Conservation (phyloP, 768 basidiomycete species). For the Naganishia randhawae region DNA sequence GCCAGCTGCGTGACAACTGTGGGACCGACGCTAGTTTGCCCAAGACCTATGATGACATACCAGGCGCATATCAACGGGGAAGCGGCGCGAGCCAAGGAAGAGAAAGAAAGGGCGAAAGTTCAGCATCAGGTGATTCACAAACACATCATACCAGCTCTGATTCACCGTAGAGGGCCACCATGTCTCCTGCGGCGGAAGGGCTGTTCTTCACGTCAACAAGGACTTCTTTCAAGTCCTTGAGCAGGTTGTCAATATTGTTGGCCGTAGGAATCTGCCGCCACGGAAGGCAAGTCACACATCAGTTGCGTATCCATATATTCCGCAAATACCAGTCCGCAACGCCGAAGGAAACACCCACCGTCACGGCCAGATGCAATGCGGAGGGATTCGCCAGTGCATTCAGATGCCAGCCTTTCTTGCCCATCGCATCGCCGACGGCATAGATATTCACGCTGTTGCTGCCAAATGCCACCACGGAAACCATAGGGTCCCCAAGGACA, state of each 20-base stretch:
- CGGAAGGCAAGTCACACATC: background rate
- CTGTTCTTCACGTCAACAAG: constrained; percentile 65
- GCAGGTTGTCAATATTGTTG: constrained; percentile 67
- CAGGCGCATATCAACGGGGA: constrained; percentile 13
- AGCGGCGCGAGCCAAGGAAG: background rate
- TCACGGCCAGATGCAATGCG: constrained; percentile 89
- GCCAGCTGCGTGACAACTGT: constrained; percentile 73
- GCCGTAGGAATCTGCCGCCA: constrained; percentile 71
- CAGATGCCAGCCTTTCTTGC: constrained; percentile 81
- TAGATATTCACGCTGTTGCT: constrained; percentile 67
- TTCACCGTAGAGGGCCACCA: constrained; percentile 86
- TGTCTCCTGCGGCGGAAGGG: constrained; percentile 64
- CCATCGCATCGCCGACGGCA: constrained; percentile 86
- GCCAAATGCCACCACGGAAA: constrained; percentile 86
- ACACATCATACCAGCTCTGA: background rate
- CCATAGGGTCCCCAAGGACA: constrained; percentile 81
- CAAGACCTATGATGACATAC: constrained; percentile 59
- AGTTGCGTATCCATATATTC: background rate
- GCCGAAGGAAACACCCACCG: constrained; percentile 58
- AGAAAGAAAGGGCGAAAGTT: background rate
- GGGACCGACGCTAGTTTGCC: constrained; percentile 77
- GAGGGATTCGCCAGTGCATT: constrained; percentile 75
- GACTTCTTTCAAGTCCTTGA: constrained; percentile 75
- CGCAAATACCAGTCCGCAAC: background rate
- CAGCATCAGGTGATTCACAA: background rate